Evolutionary conservation across 306 rosid species (phyloP), one percentile per base, ranked within the genome.

Genomic region (Biancaea sappan): DNA sequence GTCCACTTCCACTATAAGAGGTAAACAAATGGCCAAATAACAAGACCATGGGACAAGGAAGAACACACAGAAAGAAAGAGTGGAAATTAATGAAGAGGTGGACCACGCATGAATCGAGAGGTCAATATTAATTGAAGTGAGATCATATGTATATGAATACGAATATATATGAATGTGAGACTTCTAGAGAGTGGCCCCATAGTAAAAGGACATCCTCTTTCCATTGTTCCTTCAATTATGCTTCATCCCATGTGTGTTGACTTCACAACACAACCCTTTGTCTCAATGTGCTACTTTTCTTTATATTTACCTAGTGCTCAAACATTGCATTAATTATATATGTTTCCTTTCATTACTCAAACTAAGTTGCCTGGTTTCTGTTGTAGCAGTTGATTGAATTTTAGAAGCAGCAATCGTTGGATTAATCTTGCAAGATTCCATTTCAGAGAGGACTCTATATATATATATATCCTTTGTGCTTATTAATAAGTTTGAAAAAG

Each of bases 201-300:
- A 2, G 12, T 43, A 73, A 78, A 74, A 74, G 62, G 66, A 56
- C 77, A 4, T 78, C 4, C 74, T 69, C 56, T 66, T 82, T 74
- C 32, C 40, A 19, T 8, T 37, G 48, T 37, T 73, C 22, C 50
- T 77, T 77, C 68, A 73, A 77, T 84, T 67, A 84, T 77, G 57
- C 71, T 61, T 40, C 22, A 28, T 73, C 8, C 68, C 82, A 73
- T 80, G 80, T 77, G 74, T 73, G 74, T 80, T 84, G 87, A 76
- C 81, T 58, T 46, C 0, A 6, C 22, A 61, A 11, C 34, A 78
- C 34, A 78, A 72, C 61, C 2, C n/a, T 61, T 73, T 73, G 68
- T 73, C 67, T 47, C 18, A 24, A 60, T 43, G 54, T 71, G 74
- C 77, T 32, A 38, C 63, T 61, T 37, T 67, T 71, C 28, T 54